Conservation (phyloP, 768 basidiomycete genomes). For the Russula sp. region DNA sequence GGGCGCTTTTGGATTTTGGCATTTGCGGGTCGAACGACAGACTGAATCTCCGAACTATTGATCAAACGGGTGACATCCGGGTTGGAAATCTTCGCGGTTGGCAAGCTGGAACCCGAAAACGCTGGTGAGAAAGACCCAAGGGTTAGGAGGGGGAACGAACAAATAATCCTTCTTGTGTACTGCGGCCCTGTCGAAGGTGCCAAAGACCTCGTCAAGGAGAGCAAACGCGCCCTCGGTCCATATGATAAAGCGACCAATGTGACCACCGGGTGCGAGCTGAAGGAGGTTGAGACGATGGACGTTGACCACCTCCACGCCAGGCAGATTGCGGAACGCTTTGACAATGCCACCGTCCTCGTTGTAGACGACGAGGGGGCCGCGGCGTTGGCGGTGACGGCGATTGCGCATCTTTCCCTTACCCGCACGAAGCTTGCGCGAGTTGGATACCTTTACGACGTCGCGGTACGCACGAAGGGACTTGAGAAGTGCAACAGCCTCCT, state of each 20-base stretch:
- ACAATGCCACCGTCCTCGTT: constrained; percentile 96
- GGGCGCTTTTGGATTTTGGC: constrained; percentile 84
- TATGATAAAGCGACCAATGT: constrained; percentile 97
- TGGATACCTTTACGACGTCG: constrained; percentile 95
- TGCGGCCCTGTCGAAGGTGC: constrained; percentile 87
- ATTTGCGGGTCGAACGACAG: constrained; percentile 87
- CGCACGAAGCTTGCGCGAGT: constrained; percentile 93
- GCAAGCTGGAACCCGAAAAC: constrained; percentile 50
- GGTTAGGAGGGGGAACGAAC: constrained; percentile 38
- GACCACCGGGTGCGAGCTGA: constrained; percentile 98
- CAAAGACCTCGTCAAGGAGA: constrained; percentile 91
- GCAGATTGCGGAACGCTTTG: constrained; percentile 97
- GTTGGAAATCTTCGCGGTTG: constrained; percentile 94
- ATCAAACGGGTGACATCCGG: constrained; percentile 96
- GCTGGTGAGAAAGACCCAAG: not conserved
- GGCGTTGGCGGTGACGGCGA: constrained; percentile 93
- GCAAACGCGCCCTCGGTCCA: constrained; percentile 96
- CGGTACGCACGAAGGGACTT: constrained; percentile 83
- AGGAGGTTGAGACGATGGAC: constrained; percentile 94
- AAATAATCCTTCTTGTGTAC: constrained; percentile 84
- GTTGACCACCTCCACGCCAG: constrained; percentile 95
- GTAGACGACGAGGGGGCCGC: constrained; percentile 96
- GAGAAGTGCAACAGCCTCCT: constrained; percentile 91
- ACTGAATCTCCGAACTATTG: constrained; percentile 98
- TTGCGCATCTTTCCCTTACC: constrained; percentile 98